Evolutionary conservation across 768 basidiomycete genomes (phyloP).

Genomic region (Cystobasidium ongulense): DNA sequence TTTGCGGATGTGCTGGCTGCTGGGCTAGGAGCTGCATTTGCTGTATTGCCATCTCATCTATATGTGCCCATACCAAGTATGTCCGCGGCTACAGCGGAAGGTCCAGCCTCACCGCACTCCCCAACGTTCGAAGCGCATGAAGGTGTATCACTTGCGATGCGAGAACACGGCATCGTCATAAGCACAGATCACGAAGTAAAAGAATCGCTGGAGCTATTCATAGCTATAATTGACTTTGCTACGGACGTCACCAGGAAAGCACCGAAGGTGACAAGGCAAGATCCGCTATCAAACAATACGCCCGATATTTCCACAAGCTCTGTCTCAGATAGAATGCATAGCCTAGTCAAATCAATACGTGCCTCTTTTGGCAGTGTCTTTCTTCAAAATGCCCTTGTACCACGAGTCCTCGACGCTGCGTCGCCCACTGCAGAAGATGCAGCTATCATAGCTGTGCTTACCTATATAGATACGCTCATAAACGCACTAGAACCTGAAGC

Average conservation of each 20-base stretch:
- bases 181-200: slow-evolving; percentile 69
- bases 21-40: slow-evolving; percentile 85
- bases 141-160: not conserved
- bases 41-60: slow-evolving; percentile 77
- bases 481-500: slow-evolving; percentile 59
- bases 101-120: not conserved
- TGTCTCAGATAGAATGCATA: slow-evolving; percentile 38
- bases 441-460: slow-evolving; percentile 79
- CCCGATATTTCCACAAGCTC: not conserved
- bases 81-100: not conserved
- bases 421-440: slow-evolving; percentile 62
- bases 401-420: slow-evolving; percentile 74
- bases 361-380: slow-evolving; percentile 58
- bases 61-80: slow-evolving; percentile 49
- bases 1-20: slow-evolving; percentile 96
- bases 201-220: slow-evolving; percentile 71
- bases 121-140: not conserved
- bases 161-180: slow-evolving; percentile 56
- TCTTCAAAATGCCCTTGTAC: slow-evolving; percentile 84
- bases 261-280: not conserved
- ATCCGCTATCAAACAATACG: slow-evolving; percentile 4
- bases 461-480: slow-evolving; percentile 83
- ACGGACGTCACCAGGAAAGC: slow-evolving; percentile 65
- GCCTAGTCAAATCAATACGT: slow-evolving; percentile 66
- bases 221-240: slow-evolving; percentile 81